Base-by-base conservation (phyloP, 2,329 filamentous ascomycete species). In the Cercospora nicotianae region DNA sequence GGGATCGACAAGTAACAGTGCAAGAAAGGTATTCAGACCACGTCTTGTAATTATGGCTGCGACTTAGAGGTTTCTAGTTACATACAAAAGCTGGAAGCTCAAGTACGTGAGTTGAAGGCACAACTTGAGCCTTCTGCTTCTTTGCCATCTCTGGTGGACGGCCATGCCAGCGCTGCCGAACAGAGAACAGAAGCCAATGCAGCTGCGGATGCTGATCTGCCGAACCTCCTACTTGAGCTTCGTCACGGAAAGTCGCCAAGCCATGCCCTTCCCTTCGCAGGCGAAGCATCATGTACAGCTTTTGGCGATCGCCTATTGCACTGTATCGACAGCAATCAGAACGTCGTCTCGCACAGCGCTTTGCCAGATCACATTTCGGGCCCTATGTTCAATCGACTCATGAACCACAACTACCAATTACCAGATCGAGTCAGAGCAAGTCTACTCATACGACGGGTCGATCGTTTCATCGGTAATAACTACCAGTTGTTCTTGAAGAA, bases 401-500 rank as follows among this genome's bases (percentile, higher is more conserved):
- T 65, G 10, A 72, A 65, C 12, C 59, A 62, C n/a, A 61, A 67
- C 4, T 69, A 73, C 33, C 68, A 72, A 13, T 62, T 75, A 13
- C 73, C 73, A 10, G 73, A 74, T 58, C 67, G 73, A 20, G 70
- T 72, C n/a, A 72, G 74, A 26, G 73, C 72, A 8, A 70, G 65
- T 20, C 64, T 75, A 48, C 62, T 75, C 3, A 69, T 74, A 45
- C 71, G 73, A 26, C 68, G 72, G 42, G 73, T 72, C 5, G 69
- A 73, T 55, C 71, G 70, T 33, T 74, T 74, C 53, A 75, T 83
- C 3, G 80, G 78, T n/a, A 76, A 78, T 13, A 77, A 76, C 31
- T 84, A 81, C 60, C 81, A 83, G 59, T 77, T 83, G 5, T 78
- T 83, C 3, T 77, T 80, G 1, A 78, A 76, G 61, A 81, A 79